Evolutionary conservation across 306 rosid species (phyloP).

Genomic region (Nissolia schottii): DNA sequence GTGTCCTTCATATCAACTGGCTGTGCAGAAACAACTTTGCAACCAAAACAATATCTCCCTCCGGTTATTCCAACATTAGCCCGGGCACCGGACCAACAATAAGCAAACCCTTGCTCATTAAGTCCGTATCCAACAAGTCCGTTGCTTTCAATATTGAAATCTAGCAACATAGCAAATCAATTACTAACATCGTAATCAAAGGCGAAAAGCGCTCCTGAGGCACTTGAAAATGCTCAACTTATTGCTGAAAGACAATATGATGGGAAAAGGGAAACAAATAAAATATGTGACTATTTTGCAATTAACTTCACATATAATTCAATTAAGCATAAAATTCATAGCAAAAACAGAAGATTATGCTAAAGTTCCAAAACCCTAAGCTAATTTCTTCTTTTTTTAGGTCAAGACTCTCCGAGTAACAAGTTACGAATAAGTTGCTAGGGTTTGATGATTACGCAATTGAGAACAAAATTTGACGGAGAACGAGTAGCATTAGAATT

Average conservation of each 20-base stretch:
- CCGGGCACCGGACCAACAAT: slow-evolving; percentile 60
- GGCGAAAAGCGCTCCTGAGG: neutral
- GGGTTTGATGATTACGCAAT: neutral
- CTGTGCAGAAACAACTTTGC: slow-evolving; percentile 40
- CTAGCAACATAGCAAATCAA: slow-evolving; percentile 31
- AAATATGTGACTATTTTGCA: neutral
- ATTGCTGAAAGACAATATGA: neutral
- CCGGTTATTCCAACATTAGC: slow-evolving; percentile 43
- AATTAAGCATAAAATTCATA: neutral
- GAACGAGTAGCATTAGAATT: neutral
- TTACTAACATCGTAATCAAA: neutral
- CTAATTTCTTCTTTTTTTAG: neutral
- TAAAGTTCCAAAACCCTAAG: neutral
- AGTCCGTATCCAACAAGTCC: slow-evolving; percentile 35
- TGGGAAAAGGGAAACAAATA: neutral
- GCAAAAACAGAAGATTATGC: neutral
- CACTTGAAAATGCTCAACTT: neutral
- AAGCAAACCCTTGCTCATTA: slow-evolving; percentile 52
- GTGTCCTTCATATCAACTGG: slow-evolving; percentile 39
- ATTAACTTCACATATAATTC: neutral
- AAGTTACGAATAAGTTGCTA: neutral
- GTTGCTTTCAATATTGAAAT: slow-evolving; percentile 32
- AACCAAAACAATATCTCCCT: slow-evolving; percentile 57
- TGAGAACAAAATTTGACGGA: neutral
- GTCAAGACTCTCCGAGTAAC: neutral